Evolutionary conservation across 2,329 filamentous ascomycete species (phyloP).

Genomic region (Cryphonectria nitschkei): DNA sequence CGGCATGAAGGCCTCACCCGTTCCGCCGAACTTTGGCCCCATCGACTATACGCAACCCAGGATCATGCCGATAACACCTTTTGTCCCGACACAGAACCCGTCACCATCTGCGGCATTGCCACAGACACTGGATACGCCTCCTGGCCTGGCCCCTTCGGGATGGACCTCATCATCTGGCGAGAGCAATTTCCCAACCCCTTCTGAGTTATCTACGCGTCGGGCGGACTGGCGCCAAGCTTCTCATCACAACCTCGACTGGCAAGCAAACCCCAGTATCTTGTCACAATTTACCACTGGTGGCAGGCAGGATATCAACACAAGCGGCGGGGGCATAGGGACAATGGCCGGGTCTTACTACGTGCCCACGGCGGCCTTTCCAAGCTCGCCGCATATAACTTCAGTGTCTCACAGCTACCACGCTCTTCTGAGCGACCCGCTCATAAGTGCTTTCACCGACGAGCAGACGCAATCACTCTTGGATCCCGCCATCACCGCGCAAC

Average conservation of each 20-base stretch:
- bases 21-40: conserved; percentile 8
- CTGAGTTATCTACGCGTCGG: conserved; percentile 40
- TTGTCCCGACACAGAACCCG: conserved; percentile 34
- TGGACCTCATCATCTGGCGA: conserved; percentile 51
- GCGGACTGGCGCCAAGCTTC: conserved; percentile 32
- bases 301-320: conserved; percentile 28
- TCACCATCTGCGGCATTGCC: conserved; percentile 30
- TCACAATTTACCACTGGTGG: conserved; percentile 33
- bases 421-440: conserved; percentile 41
- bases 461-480: conserved; percentile 34
- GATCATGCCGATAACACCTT: conserved; percentile 11
- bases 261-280: conserved; percentile 32
- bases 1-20: conserved; percentile 22
- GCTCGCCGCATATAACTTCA: conserved; percentile 35
- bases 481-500: conserved; percentile 21
- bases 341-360: conserved; percentile 37
- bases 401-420: conserved; percentile 40
- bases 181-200: conserved; percentile 53
- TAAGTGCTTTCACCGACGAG: conserved; percentile 43
- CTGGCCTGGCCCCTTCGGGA: conserved; percentile 39
- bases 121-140: conserved; percentile 32
- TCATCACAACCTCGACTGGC: conserved; percentile 39
- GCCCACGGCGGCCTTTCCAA: conserved; percentile 32
- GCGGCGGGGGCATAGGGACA: conserved; percentile 33
- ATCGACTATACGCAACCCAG: conserved; percentile 4